Conservation (phyloP, 1,284 basidiomycete species). For the Marasmius sp. region DNA sequence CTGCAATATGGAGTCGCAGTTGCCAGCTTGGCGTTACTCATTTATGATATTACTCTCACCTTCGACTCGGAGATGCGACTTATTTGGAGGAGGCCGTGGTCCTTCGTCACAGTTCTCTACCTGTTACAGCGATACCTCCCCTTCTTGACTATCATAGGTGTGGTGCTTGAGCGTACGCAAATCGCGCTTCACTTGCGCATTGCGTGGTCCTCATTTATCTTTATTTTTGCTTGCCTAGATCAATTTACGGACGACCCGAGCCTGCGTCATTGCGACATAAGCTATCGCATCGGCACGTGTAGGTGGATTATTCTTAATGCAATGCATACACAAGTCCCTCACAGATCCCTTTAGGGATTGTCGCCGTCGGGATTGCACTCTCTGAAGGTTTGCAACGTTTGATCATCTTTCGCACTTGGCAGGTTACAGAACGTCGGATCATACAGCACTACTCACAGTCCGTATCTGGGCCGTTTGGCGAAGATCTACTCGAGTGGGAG, state of each 20-base stretch:
- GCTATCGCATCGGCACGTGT: neutral
- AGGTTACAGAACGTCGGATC: too few species aligned
- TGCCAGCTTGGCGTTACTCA: neutral
- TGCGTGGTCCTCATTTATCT: neutral
- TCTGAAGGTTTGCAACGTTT: neutral
- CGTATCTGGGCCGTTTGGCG: too few species aligned
- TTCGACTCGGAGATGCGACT: neutral
- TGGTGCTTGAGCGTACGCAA: neutral
- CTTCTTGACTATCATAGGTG: neutral
- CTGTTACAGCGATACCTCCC: neutral
- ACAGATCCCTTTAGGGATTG: neutral
- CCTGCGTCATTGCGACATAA: neutral
- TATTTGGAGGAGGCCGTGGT: neutral
- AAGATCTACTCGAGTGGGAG: neutral
- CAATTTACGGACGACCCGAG: neutral
- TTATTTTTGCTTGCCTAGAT: neutral
- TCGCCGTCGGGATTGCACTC: neutral
- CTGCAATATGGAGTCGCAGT: neutral
- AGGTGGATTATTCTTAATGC: neutral
- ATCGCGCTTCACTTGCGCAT: neutral
- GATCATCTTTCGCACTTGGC: too few species aligned
- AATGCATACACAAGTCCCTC: neutral
- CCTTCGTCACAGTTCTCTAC: neutral
- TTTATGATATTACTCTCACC: neutral
- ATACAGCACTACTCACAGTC: too few species aligned